Evolutionary conservation across 108 stramenopile species (phyloP), one percentile per base, ranked within the genome.

Genomic region (Cyclostephanos tholiformis): DNA sequence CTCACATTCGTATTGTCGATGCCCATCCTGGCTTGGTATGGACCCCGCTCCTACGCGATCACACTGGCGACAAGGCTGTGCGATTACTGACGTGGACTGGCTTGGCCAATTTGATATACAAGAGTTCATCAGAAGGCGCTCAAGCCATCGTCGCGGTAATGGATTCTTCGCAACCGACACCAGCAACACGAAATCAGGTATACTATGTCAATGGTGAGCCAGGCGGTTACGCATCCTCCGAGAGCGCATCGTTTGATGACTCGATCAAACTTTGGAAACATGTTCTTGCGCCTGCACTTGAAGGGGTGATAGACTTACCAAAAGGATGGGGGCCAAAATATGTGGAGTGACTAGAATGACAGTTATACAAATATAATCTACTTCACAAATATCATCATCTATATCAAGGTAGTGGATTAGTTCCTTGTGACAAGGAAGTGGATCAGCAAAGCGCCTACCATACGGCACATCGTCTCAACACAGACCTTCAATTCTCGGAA

Each of bases 11-110:
- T 66, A 60, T 81, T 39, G 19, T 60, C 46, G 74, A 81, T 46
- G 80, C 74, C 6, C 80, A 81, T 38, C 80, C 80, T 6, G 80
- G 80, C 27, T 71, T 81, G 74, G 80, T 81, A 19, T 81, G 80
- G 80, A 81, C 80, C 27, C 69, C 80, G 10, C 58, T 81, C 9
- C 52, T 81, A n/a, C 62, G 80, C 20, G 67, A 71, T 57, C 74
- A 75, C 49, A 75, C 75, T 43, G 74, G 74, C 22, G 57, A 66
- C 27, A 69, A 12, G 63, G 73, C 74, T 19, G 52, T 59, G 25
- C 46, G 65, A 16, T 49, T 55, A 19, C 46, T 81, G 39, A 50
- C 69, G 36, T 50, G 25, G 39, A 75, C 69, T n/a, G 80, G 80
- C 23, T 55, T 81, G 74, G 73, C 80, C 25, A 49, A 64, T 25